Evolutionary conservation across 345 rosid species (phyloP), one percentile per base, ranked within the genome.

Genomic region (Lepidium didymum): DNA sequence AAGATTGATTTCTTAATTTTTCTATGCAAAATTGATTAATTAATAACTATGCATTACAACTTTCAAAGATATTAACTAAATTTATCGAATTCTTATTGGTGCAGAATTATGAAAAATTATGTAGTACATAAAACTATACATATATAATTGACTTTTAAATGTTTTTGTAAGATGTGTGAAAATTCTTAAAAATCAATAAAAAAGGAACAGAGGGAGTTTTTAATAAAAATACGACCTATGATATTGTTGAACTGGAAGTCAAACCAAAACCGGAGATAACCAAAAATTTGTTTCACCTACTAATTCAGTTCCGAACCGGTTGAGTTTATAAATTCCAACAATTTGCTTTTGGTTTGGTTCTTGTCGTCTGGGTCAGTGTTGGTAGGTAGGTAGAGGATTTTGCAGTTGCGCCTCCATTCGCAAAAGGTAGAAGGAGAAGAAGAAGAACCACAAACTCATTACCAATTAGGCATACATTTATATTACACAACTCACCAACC

Each of bases 321-420:
- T 27, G 4, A 13, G 5, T 9, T 31, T 66, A 8, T 12, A n/a
- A 41, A 7, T 14, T 54, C n/a, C 8, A 5, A 37, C 19, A 12
- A 56, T 4, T 8, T 0, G 31, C 6, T 8, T 40, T 4, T 10
- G 62, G 56, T 43, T 8, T 19, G 60, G 62, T 62, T 12, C 7
- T 21, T 10, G 40, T 70, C 62, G 68, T 43, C 51, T 52, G 61
- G 54, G 53, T 31, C 31, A 61, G 67, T 69, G 53, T 59, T 60
- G 74, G 75, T 71, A 44, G 74, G 75, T 71, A 54, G 69, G 76
- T 72, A 16, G 25, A 62, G 16, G 21, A 35, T 53, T 44, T 42
- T 8, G 34, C 23, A 2, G 10, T 51, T 16, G 69, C 41, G 69
- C 63, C 57, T 63, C 51, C 52, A 46, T 27, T 72, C 38, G 46